These are phyloP conservation scores for Mycosphaerelloides madeirae DNA, from an alignment of 2,329 filamentous ascomycete species.

Conservation along the genomic window DNA sequence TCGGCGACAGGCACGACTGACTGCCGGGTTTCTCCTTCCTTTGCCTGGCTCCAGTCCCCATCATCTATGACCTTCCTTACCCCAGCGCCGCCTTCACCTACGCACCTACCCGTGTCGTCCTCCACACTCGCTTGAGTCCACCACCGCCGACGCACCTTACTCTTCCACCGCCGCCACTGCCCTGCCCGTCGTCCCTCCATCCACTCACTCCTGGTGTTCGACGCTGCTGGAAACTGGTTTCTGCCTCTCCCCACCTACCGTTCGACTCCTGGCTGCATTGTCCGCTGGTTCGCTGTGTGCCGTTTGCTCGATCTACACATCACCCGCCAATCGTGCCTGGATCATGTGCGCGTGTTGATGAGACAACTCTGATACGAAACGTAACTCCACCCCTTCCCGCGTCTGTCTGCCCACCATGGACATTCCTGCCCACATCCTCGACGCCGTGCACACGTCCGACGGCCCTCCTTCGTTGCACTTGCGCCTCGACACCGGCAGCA, in stretches of 20 bases:
- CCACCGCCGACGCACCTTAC: background rate
- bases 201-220: background rate
- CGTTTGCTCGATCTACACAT: too few species aligned
- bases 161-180: background rate
- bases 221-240: background rate
- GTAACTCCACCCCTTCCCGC: background rate
- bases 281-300: too few species aligned
- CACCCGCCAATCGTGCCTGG: background rate
- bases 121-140: constrained; percentile 7
- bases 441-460: constrained; percentile 16
- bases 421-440: constrained; percentile 21
- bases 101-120: too few species aligned
- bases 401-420: constrained; percentile 17
- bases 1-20: too few species aligned
- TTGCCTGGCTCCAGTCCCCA: too few species aligned
- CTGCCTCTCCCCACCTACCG: background rate
- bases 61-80: constrained; percentile 10
- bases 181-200: background rate
- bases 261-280: background rate
- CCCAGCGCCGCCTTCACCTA: too few species aligned
- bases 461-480: constrained; percentile 9
- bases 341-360: background rate
- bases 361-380: too few species aligned
- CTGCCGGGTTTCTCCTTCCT: too few species aligned
- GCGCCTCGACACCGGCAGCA: constrained; percentile 12